phyloP scores from a whole-genome alignment of 306 rosid genomes.

The Inga laurina region DNA sequence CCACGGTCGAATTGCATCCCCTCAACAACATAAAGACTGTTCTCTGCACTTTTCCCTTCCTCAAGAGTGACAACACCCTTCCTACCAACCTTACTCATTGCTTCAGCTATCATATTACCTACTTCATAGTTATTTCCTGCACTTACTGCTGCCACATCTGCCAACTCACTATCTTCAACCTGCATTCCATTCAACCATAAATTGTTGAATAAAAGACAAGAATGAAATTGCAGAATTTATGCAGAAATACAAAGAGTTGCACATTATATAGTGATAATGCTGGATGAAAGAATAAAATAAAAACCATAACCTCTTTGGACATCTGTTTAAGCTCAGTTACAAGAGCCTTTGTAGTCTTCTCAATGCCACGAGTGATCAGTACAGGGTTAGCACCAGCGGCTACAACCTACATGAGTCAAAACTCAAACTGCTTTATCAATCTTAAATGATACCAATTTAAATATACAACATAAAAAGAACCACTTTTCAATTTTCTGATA shows the following conservation, averaged over 20 bases:
- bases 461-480: background rate
- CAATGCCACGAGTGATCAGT: slow-evolving; percentile 95
- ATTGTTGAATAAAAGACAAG: background rate
- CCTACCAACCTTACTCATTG: slow-evolving; percentile 95
- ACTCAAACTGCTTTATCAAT: background rate
- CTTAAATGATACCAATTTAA: background rate
- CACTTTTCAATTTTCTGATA: background rate
- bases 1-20: slow-evolving; percentile 99
- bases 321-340: slow-evolving; percentile 78
- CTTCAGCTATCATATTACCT: slow-evolving; percentile 97
- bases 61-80: slow-evolving; percentile 99
- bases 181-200: slow-evolving; percentile 39
- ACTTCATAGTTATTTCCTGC: slow-evolving; percentile 96
- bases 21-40: slow-evolving; percentile 88
- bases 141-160: slow-evolving; percentile 99
- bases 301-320: slow-evolving; percentile 78
- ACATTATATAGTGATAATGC: background rate
- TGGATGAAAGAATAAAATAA: background rate
- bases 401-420: slow-evolving; percentile 60
- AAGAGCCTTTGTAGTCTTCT: slow-evolving; percentile 82
- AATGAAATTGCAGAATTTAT: background rate
- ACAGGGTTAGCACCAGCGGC: slow-evolving; percentile 99
- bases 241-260: background rate
- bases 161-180: slow-evolving; percentile 98
- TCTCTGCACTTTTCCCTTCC: slow-evolving; percentile 98